Base-by-base conservation (phyloP, 2,329 filamentous ascomycete genomes). In the Ceratocystis alfenasii region DNA sequence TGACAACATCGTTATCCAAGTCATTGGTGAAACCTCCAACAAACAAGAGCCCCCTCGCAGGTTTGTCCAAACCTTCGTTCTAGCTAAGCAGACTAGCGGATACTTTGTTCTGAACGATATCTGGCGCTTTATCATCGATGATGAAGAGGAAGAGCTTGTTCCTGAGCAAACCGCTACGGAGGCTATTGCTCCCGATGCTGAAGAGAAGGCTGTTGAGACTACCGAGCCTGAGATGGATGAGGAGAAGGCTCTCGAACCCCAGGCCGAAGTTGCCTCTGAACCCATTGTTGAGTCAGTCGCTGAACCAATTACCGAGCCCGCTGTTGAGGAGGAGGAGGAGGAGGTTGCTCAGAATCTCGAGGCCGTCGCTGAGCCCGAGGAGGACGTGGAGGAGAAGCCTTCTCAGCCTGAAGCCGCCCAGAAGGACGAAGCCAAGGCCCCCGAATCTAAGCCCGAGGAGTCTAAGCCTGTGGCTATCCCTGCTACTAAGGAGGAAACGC, bases 81-180 rank as follows among this genome's bases (percentile, higher is more conserved):
- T 99, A 69, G 94, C 94, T 62, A 87, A 93, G 76, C 94, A 99
- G 79, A 90, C 90, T 62, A 95, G 93, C 66, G 94, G 94, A 69
- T 99, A 97, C 81, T 99, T 95, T 72, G 93, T 99, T 44, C 84
- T 99, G 72, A 99, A 99, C 77, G 94, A 99, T 74, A 96, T 99
- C 75, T 90, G 97, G 80, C 85, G 94, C 71, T 97, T 95, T 77
- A 86, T 99, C 70, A 86, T 87, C 70, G 91, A 96, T 68, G 89
- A 89, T 68, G 85, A 87, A 68, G 81, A 84, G 61, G 70, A 71
- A 33, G 73, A 75, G 64, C 33, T 22, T 33, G 36, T 57, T 59
- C 69, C 70, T 3, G 75, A 77, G 67, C 44, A 53, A 44, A 70
- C 74, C 46, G 70, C 73, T n/a, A 72, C 71, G 8, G 73, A 74